Evolutionary conservation across 345 rosid species (phyloP).

Genomic region (Brassica napus): Da-Ae NC_063434.1:5166501-5167000

Average conservation of each 20-base stretch:
- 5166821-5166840: not conserved
- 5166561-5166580: not conserved
- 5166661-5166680: not conserved
- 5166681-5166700: not conserved
- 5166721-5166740: not conserved
- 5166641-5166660: not conserved
- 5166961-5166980: not conserved
- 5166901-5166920: not conserved
- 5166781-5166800: not conserved
- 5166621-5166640: not conserved
- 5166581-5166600: not conserved
- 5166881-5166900: not conserved
- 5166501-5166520: not conserved
- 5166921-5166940: not conserved
- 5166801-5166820: not conserved
- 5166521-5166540: not conserved
- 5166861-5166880: not conserved
- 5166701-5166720: not conserved
- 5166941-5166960: too few species aligned
- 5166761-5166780: not conserved
- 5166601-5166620: not conserved
- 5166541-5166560: not conserved
- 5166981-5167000: not conserved
- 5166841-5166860: not conserved
- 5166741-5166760: not conserved